Base-by-base conservation (phyloP, 2,329 filamentous ascomycete genomes). In the Cladosporium austrohemisphaericum region DNA sequence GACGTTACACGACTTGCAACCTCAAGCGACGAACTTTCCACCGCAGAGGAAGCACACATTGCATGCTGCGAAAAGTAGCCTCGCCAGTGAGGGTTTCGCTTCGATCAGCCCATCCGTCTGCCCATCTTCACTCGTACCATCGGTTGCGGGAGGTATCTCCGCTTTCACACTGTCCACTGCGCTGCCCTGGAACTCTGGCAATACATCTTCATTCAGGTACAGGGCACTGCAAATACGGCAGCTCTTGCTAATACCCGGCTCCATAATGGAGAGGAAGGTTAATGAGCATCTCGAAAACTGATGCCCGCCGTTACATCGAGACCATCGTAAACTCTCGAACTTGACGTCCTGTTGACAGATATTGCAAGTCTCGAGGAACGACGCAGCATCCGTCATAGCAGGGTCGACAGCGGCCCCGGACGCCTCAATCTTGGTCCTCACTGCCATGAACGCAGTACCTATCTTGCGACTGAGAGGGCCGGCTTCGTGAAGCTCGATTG, bases 251-350 rank as follows among this genome's bases (percentile, higher is more conserved):
- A 75, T 67, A 1, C 72, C 72, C 2, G 78, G 77, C 26, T 73
- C 70, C 58, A 80, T 77, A 5, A 81, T 78, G 1, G 76, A 68
- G 5, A 79, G 56, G 44, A 78, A 76, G n/a, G 75, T 77, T 18
- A 81, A 55, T 10, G 69, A 70, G 56, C 79, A 82, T 28, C 79
- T 70, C n/a, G 67, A 63, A 51, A 78, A 80, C 33, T 75, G 52
- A 65, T 82, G 79, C 0, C 76, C 77, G 38, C 70, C 68, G 1
- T 56, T 57, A 57, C 79, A 82, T 33, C 70, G 66, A 0, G 76
- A 75, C 58, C 71, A 71, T 1, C 58, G 59, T 9, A 73, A 58
- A 40, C 74, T 74, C 40, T 70, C 68, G 61, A 80, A 76, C 1
- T 65, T 63, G 32, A 81, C 73, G 0, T 64, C 61, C 3, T 68